Conservation (phyloP, 345 rosid genomes). For the Rhizophora mangle region DNA sequence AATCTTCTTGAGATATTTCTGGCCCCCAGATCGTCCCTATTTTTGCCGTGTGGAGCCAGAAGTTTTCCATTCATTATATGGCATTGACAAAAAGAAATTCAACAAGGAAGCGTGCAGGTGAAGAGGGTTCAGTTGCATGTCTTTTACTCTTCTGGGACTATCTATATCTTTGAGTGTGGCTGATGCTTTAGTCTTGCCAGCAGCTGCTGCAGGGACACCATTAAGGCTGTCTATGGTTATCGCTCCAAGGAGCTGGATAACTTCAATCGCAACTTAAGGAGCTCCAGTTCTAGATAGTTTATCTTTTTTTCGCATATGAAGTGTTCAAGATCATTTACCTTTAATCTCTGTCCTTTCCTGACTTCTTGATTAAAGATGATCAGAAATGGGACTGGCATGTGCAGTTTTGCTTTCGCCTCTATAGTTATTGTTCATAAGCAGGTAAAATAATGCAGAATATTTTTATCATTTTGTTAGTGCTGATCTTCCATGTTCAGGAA, state of each 20-base stretch:
- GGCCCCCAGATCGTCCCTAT: slow-evolving; percentile 63
- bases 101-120: slow-evolving; percentile 72
- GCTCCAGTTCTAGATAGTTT: slow-evolving; percentile 22
- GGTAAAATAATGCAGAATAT: no score
- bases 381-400: no score
- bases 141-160: background rate
- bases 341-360: no score
- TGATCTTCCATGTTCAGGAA: no score
- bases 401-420: no score
- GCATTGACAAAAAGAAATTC: slow-evolving; percentile 57
- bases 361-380: no score
- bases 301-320: no score
- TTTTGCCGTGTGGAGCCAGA: slow-evolving; percentile 77
- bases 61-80: slow-evolving; percentile 52
- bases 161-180: background rate
- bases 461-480: no score
- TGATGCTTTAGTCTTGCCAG: slow-evolving; percentile 18
- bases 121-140: background rate
- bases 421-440: no score
- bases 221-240: slow-evolving; percentile 61
- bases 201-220: slow-evolving; percentile 68
- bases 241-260: slow-evolving; percentile 51
- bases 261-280: slow-evolving; percentile 46
- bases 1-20: background rate
- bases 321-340: no score